A percentile compares a stretch with the other conserved stretches of the same genome.
These are phyloP conservation scores for Penicillium sp. DNA, from an alignment of 2,329 filamentous ascomycete species.

Conservation along the genomic window DNA sequence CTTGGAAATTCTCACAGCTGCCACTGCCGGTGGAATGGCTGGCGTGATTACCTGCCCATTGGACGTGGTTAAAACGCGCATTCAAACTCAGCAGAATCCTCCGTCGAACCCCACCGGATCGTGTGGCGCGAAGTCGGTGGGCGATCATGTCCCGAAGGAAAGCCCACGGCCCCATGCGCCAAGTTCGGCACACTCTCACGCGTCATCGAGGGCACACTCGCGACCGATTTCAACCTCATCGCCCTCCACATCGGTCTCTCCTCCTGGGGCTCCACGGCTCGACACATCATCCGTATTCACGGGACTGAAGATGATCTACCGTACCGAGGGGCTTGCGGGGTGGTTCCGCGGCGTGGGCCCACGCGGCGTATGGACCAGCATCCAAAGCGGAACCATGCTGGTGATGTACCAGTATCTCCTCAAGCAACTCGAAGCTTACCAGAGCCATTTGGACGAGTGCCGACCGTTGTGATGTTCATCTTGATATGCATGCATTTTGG, in stretches of 20 bases:
- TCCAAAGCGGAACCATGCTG: slow-evolving; percentile 95
- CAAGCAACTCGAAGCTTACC: slow-evolving; percentile 68
- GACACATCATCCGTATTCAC: slow-evolving; percentile 88
- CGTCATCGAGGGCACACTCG: slow-evolving; percentile 53
- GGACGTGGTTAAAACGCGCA: slow-evolving; percentile 94
- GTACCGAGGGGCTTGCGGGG: slow-evolving; percentile 80
- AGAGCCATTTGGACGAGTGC: slow-evolving; percentile 24
- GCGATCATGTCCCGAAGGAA: slow-evolving; percentile 32
- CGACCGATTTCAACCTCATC: slow-evolving; percentile 87
- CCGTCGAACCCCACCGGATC: slow-evolving; percentile 37
- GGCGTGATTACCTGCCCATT: slow-evolving; percentile 94
- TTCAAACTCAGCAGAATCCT: slow-evolving; percentile 83
- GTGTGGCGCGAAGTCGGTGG: slow-evolving; percentile 29
- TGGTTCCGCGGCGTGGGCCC: slow-evolving; percentile 96
- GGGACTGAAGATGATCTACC: slow-evolving; percentile 84
- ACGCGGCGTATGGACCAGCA: slow-evolving; percentile 92
- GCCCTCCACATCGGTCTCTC: slow-evolving; percentile 77
- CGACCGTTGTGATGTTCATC: slow-evolving; percentile 18
- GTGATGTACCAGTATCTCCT: slow-evolving; percentile 90
- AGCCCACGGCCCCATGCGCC: slow-evolving; percentile 29
- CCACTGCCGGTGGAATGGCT: slow-evolving; percentile 85
- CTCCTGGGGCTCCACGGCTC: slow-evolving; percentile 75
- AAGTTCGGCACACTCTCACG: slow-evolving; percentile 21
- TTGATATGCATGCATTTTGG: slow-evolving; percentile 16
- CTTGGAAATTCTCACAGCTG: slow-evolving; percentile 85